A percentile compares a stretch with the other conserved stretches of the same genome.
These are phyloP conservation scores for Mrakia blollopis DNA, from an alignment of 768 basidiomycete species.

Conservation along the genomic window DNA sequence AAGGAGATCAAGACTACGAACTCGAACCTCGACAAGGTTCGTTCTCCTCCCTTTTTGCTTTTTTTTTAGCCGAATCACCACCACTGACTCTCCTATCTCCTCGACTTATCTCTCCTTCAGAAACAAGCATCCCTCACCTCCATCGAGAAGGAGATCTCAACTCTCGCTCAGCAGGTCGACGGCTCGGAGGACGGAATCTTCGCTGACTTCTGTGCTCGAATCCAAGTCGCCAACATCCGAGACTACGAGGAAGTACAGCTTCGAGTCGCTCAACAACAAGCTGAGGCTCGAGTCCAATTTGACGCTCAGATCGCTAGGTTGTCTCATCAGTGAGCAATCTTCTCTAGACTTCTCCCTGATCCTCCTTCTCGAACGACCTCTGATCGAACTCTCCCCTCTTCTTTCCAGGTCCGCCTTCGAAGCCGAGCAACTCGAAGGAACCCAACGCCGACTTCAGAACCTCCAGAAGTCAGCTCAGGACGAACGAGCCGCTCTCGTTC, in stretches of 20 bases:
- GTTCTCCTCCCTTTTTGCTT: neutral
- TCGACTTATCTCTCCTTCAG: neutral
- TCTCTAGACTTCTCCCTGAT: neutral
- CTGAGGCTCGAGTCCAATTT: constrained; percentile 71
- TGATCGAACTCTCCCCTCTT: neutral
- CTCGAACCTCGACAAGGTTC: constrained; percentile 15
- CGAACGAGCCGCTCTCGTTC: constrained; percentile 56
- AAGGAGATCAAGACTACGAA: constrained; percentile 55
- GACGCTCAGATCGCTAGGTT: constrained; percentile 81
- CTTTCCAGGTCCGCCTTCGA: constrained; percentile 69
- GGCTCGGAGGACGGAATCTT: constrained; percentile 78
- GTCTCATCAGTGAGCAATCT: constrained; percentile 65
- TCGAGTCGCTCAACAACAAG: constrained; percentile 80
- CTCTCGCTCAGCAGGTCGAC: constrained; percentile 58
- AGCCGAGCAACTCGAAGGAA: constrained; percentile 62
- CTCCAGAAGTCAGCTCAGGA: constrained; percentile 54
- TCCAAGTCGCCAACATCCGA: constrained; percentile 73
- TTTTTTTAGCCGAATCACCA: no score
- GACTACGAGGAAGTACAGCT: constrained; percentile 92
- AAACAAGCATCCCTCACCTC: constrained; percentile 45
- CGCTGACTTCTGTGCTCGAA: constrained; percentile 67
- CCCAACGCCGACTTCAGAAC: constrained; percentile 58
- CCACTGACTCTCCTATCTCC: neutral
- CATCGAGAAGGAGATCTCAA: constrained; percentile 56
- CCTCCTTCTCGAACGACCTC: neutral